Base-by-base conservation (phyloP, 805 yeast genomes). In the Starmerella bacillaris region DNA sequence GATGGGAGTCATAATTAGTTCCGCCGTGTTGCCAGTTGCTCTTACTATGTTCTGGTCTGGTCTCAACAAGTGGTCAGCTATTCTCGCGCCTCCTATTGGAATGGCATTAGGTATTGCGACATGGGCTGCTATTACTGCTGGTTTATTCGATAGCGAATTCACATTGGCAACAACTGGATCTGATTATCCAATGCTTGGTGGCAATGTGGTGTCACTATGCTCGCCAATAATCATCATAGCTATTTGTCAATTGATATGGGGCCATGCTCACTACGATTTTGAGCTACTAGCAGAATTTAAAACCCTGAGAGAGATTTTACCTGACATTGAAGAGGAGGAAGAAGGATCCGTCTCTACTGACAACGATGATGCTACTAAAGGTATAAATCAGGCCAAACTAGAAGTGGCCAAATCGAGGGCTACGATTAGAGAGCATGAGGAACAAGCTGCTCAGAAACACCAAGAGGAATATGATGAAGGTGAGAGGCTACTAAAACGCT, bases 111-210 rank as follows among this genome's bases (percentile, higher is more conserved):
- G 93, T 3, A 64, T 84, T 24, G 69, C 73, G 59, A 60, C 80
- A 3, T 76, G 84, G 80, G 44, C 58, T 24, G 63, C 56, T 3
- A 53, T 56, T 31, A 54, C 65, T 6, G 48, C 58, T 28, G 50
- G 54, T 4, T 48, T 55, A 29, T 53, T 52, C 71, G 27, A 68
- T 71, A 36, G 34, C 26, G 12, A 52, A 67, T 49, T 75, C 78
- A 3, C 60, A 70, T 47, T 67, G 68, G 53, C 61, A 50, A 39
- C 68, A 53, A 58, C 55, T 37, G 89, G 86, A 45, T 68, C 65
- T 43, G 92, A 84, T 54, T 68, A 78, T 51, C 77, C 94, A 27
- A 84, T 84, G 94, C 64, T 82, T 42, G 73, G 75, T 3, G 94
- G 94, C 40, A 83, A 83, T 55, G 72, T 80, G 31, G 83, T 80